Evolutionary conservation across 2,329 filamentous ascomycete genomes (phyloP).

Genomic region (Lachnum nothofagi): DNA sequence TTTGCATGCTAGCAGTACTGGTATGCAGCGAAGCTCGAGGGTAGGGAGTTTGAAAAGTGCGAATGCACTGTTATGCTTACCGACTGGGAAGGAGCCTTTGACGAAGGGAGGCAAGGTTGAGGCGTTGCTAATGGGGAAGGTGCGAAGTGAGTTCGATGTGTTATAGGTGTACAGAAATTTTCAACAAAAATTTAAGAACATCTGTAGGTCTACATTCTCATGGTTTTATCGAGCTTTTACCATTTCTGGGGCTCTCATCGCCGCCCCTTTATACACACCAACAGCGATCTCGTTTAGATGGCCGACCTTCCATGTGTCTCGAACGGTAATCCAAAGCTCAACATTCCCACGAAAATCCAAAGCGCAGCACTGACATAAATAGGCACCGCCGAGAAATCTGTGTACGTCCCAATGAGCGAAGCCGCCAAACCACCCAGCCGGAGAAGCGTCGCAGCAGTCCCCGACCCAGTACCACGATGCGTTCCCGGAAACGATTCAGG

Average conservation of each 20-base stretch:
- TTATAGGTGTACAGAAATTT: not conserved
- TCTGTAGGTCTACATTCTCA: not conserved
- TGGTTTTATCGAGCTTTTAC: not conserved
- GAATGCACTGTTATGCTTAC: conserved; percentile 78
- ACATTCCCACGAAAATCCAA: conserved; percentile 39
- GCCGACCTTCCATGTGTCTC: conserved; percentile 37
- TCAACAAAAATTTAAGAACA: not conserved
- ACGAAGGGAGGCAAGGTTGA: conserved; percentile 66
- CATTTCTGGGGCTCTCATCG: not conserved
- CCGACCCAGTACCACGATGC: conserved; percentile 49
- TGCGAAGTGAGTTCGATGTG: conserved; percentile 23
- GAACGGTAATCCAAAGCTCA: conserved; percentile 41
- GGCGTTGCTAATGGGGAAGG: conserved; percentile 68
- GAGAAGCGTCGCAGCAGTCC: conserved; percentile 39
- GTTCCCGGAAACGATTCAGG: conserved; percentile 55
- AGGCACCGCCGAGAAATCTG: conserved; percentile 39
- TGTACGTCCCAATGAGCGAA: conserved; percentile 40
- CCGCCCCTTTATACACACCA: no score
- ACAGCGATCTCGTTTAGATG: no score
- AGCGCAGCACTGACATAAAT: conserved; percentile 43
- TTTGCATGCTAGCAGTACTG: conserved; percentile 74
- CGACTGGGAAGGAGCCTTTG: conserved; percentile 57
- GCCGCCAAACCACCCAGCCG: conserved; percentile 38
- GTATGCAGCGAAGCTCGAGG: conserved; percentile 80
- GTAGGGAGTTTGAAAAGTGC: conserved; percentile 85